These are phyloP conservation scores for Stenocarpella maydis DNA, from an alignment of 2,329 filamentous ascomycete genomes.

Conservation along the genomic window DNA sequence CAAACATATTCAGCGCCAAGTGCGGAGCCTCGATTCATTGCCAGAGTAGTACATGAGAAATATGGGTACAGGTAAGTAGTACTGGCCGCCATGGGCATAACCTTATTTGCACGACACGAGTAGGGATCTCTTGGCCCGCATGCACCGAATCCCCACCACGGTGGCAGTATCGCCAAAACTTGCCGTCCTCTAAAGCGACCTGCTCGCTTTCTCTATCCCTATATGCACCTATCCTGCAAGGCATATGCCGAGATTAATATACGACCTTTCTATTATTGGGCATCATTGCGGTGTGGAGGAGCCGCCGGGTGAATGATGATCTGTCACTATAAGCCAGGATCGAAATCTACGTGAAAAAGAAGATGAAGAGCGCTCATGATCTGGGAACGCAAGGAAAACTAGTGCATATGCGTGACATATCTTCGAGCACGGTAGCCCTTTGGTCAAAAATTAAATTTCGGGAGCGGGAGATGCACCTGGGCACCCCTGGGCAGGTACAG, in stretches of 20 bases:
- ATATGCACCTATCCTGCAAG: background rate
- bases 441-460: background rate
- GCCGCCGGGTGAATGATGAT: background rate
- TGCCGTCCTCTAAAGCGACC: background rate
- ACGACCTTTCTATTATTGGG: background rate
- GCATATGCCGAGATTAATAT: background rate
- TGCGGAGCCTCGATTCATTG: background rate
- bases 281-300: background rate
- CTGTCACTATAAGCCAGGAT: background rate
- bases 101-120: conserved; percentile 17
- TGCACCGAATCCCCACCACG: background rate
- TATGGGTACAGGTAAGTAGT: background rate
- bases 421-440: too few species aligned
- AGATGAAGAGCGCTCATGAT: background rate
- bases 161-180: conserved; percentile 2
- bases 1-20: background rate
- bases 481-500: background rate
- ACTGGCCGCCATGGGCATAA: background rate
- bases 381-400: background rate
- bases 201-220: background rate
- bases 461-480: background rate
- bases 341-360: background rate
- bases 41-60: background rate
- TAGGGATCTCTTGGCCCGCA: conserved; percentile 17
- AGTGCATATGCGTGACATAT: background rate